Conservation (phyloP, 345 rosid genomes). For the Aegle marmelos region DNA sequence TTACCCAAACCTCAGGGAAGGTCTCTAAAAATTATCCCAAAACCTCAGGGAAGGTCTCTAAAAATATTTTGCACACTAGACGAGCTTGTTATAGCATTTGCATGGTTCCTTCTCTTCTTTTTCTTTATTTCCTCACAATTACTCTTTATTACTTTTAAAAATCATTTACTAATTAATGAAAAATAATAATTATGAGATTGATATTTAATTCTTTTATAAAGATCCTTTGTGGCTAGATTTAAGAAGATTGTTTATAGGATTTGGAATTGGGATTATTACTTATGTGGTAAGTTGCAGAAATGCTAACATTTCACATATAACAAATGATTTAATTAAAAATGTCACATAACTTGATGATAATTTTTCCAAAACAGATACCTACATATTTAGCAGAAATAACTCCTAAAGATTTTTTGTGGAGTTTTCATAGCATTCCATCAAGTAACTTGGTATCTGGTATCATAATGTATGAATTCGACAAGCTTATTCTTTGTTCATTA, state of each 20-base stretch:
- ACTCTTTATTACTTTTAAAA: no score
- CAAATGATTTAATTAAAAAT: not conserved
- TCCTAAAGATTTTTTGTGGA: constrained; percentile 33
- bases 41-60: no score
- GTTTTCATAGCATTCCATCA: constrained; percentile 20
- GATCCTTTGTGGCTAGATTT: constrained; percentile 39
- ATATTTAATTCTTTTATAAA: no score
- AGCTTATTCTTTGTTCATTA: not conserved
- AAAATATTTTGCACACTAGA: no score
- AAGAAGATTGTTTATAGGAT: constrained; percentile 46
- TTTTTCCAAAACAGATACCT: constrained; percentile 26
- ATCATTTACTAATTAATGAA: no score
- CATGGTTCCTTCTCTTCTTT: no score
- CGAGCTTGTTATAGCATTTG: no score
- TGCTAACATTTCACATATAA: not conserved
- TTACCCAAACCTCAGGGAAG: no score
- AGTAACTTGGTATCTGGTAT: constrained; percentile 10
- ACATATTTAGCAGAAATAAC: constrained; percentile 45
- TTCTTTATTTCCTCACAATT: no score
- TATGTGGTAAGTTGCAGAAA: constrained; percentile 39
- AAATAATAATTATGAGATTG: not conserved
- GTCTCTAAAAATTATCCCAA: no score
- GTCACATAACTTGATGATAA: not conserved
- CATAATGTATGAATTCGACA: no score
- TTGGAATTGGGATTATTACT: constrained; percentile 39